Evolutionary conservation across 2,329 filamentous ascomycete species (phyloP), one percentile per base, ranked within the genome.

Genomic region (Onygena corvina): DNA sequence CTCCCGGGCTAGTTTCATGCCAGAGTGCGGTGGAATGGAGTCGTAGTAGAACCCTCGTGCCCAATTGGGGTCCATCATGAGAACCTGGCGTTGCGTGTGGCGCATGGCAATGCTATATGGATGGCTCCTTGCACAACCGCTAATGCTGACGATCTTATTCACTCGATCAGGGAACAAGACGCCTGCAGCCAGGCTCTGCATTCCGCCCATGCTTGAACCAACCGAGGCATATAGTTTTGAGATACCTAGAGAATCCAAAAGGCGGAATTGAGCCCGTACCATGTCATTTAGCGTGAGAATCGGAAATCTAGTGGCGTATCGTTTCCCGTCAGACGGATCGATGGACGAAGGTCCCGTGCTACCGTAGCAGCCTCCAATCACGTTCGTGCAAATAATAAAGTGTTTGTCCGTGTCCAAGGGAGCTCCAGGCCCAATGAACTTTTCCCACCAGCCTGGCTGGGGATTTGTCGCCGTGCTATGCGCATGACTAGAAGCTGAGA

Each of bases 51-150:
- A 94, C 1, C 92, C 92, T 30, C 92, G 80, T 57, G 86, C 86
- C 92, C 92, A 98, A 61, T 94, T 88, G 2, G 89, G 88, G 60
- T 98, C 92, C 84, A 95, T 95, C 89, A 98, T 96, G 44, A 98
- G 76, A 1, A 95, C 92, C 70, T 96, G 92, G 23, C 92, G 81
- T 68, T 98, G 92, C 0, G 90, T 94, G 68, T 98, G 92, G 48
- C 92, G 81, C 90, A 98, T 95, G 29, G 92, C 92, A 64, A 98
- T 94, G 66, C 89, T 94, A 71, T 98, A 98, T 0, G 92, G 92
- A 64, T 98, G 92, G 58, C 85, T 93, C 55, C 92, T 76, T 0
- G 90, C 92, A 65, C 92, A 98, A 9, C 90, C 92, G 61, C 85
- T 93, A 61, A 96, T 92, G 60, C 82, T 90, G 31, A 88, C 86